A percentile compares a stretch with the other conserved stretches of the same genome.
Conservation (phyloP, 1,284 basidiomycete species). For the Moesziomyces parantarcticus region DNA sequence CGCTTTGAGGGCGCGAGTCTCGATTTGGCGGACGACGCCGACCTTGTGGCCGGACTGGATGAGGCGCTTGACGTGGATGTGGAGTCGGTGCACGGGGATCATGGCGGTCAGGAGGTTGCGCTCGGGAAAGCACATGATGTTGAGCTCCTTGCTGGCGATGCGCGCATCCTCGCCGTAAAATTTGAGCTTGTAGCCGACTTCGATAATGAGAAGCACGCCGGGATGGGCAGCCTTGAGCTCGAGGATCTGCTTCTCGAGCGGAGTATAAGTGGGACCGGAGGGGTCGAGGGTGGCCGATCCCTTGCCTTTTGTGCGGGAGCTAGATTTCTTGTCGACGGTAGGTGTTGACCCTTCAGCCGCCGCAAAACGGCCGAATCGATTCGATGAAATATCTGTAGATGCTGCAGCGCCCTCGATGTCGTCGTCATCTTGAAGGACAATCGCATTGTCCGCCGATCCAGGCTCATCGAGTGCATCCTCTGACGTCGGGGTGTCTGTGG, state of each 20-base stretch:
- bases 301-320: conserved; percentile 62
- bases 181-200: conserved; percentile 74
- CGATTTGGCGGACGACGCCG: conserved; percentile 87
- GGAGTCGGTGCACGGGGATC: conserved; percentile 82
- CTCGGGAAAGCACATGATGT: conserved; percentile 78
- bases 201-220: conserved; percentile 83
- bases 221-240: conserved; percentile 70
- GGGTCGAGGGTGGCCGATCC: conserved; percentile 32
- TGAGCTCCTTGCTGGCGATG: conserved; percentile 82
- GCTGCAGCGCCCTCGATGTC: neutral
- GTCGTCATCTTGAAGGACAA: conserved; percentile 15
- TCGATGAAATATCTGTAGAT: neutral
- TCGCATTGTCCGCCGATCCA: conserved; percentile 5
- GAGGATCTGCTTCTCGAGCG: conserved; percentile 64
- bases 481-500: conserved; percentile 12
- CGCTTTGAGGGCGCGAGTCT: conserved; percentile 96
- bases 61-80: conserved; percentile 84
- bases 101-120: conserved; percentile 85
- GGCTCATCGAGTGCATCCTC: neutral
- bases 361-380: conserved; percentile 28
- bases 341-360: conserved; percentile 2
- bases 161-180: conserved; percentile 90
- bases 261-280: conserved; percentile 69
- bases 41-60: conserved; percentile 85
- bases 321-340: conserved; percentile 43